Evolutionary conservation across 352 stramenopile genomes (phyloP), one percentile per base, ranked within the genome.

Genomic region (Phytophthora multivora): DNA sequence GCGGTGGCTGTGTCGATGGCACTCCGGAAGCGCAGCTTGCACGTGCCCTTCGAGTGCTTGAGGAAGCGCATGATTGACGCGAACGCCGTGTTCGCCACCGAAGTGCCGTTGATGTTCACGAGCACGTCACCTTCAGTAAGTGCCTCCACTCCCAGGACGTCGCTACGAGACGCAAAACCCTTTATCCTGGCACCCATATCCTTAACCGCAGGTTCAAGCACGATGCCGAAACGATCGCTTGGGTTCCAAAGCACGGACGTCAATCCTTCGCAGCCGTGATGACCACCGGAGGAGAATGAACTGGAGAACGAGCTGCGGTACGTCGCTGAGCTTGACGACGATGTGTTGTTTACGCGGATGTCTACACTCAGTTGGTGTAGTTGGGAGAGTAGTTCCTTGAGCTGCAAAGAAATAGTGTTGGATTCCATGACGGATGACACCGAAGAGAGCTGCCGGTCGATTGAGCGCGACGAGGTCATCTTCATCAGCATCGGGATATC

Each of bases 241-340:
- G 83, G 81, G 59, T 91, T 90, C 86, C 86, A 94, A 18, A 94
- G 64, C 23, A 92, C 77, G 0, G 80, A 82, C 19, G 72, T 83
- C 13, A 71, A 15, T 48, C 66, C 9, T 18, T 69, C 51, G 30
- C 35, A 25, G 40, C 47, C 58, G 16, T 55, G 52, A 41, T 56
- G 53, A 9, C 55, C 51, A 16, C 56, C 67, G 19, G 62, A 63
- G 3, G 82, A 89, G 35, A 79, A 86, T 11, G 73, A 68, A 43
- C 76, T 88, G 3, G 83, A 92, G 52, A 90, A 84, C n/a, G 80
- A 92, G 58, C 80, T 90, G 54, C 80, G 71, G 57, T 87, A 90
- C 26, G 80, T 92, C 55, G 49, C 26, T 33, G 75, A 88, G 2
- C 65, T 56, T 3, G 63, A 77, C 8, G 76, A 85, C n/a, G 62